Evolutionary conservation across 2,329 filamentous ascomycete species (phyloP), one percentile per base, ranked within the genome.

Genomic region (Monosporascus sp.): DNA sequence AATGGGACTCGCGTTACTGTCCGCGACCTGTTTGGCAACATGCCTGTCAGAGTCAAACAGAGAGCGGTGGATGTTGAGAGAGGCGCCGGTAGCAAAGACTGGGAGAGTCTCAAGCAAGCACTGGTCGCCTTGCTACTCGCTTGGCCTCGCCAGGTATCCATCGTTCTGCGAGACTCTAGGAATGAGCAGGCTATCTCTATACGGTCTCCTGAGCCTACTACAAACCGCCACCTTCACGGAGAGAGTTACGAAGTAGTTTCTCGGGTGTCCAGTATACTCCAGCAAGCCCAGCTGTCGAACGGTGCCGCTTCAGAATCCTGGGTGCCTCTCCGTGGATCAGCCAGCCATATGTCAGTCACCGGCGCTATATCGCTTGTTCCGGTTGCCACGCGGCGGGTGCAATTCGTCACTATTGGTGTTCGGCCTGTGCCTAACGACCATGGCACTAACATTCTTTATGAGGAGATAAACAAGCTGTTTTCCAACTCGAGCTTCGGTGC

Each of bases 11-110:
- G 83, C 27, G 84, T 93, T 2, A 79, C 79, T 0, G 87, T 96
- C 6, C 82, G 86, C 52, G 86, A 96, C 67, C 74, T 97, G 1
- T 97, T 97, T 70, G 91, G 92, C 0, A 88, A 86, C 54, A 89
- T 97, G 82, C 91, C 93, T 0, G 93, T 97, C 14, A 85, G 93
- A 15, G 86, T 95, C 25, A 96, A 94, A 66, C 88, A 91, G 61
- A 81, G 91, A 57, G 81, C 81, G 0, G 60, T 83, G 3, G 71
- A 75, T 58, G 67, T 77, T 39, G 74, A 82, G 62, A 77, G 75
- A 60, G 59, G 76, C 11, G 65, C 74, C 24, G 74, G 85, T 48
- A 69, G 79, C 20, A 87, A 79, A 58, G 79, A 88, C 50, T 93
- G 89, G 83, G 79, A 84, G 27, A 70, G 70, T 1, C 70, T 96